Percentiles rank a stretch among this genome's conserved stretches.
Conservation (phyloP, 495 filamentous ascomycete genomes). For the Filosporella fistucella region DNA sequence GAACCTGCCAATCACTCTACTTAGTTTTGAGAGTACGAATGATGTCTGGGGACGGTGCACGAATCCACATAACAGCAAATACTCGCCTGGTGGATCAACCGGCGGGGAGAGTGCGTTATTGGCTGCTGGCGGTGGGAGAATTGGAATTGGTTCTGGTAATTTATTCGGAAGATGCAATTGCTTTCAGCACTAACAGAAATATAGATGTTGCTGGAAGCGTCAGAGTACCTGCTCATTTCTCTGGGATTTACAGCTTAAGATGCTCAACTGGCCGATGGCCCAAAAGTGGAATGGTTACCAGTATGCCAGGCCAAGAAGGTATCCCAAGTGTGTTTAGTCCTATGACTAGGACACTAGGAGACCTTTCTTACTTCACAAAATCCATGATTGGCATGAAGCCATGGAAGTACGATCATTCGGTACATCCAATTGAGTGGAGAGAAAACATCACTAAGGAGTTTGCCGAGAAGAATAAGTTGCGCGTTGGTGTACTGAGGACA, state of each 20-base stretch:
- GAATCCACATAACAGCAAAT: slow-evolving; percentile 79
- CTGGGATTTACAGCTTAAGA: slow-evolving; percentile 82
- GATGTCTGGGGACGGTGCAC: slow-evolving; percentile 79
- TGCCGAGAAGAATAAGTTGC: slow-evolving; percentile 54
- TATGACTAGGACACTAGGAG: slow-evolving; percentile 84
- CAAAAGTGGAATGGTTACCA: slow-evolving; percentile 77
- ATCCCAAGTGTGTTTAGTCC: slow-evolving; percentile 87
- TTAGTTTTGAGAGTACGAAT: slow-evolving; percentile 90
- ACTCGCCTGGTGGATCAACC: slow-evolving; percentile 88
- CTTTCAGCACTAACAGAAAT: neutral
- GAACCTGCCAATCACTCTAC: slow-evolving; percentile 83
- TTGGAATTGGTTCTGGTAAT: slow-evolving; percentile 77
- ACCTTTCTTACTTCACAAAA: slow-evolving; percentile 82
- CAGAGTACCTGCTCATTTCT: slow-evolving; percentile 82
- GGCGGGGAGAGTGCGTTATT: slow-evolving; percentile 86
- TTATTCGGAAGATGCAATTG: neutral
- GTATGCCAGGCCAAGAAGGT: slow-evolving; percentile 93
- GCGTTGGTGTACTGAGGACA: slow-evolving; percentile 71
- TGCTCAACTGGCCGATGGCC: slow-evolving; percentile 98
- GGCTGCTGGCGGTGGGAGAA: slow-evolving; percentile 80
- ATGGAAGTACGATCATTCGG: slow-evolving; percentile 86
- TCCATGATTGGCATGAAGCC: slow-evolving; percentile 78
- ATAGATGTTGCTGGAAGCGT: slow-evolving; percentile 87
- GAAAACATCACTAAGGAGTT: slow-evolving; percentile 52
- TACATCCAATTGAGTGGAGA: slow-evolving; percentile 83